Base-by-base conservation (phyloP, 371 early-diverging fungal genomes). In the Nematocida sp. region DNA sequence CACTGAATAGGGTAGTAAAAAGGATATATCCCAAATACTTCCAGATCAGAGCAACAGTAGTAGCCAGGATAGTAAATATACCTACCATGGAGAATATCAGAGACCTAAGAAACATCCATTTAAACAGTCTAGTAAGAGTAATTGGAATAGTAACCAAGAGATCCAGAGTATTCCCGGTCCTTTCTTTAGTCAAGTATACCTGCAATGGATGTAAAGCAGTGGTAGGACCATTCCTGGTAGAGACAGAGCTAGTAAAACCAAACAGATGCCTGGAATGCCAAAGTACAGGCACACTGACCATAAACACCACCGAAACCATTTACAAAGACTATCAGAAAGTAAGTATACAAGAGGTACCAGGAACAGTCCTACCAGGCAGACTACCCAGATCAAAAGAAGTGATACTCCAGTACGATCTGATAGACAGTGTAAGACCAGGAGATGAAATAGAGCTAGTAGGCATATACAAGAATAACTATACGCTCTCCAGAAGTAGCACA, bases 391-490 rank as follows among this genome's bases (percentile, higher is more conserved):
- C 90, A 66, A 88, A 91, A 48, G 96, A 96, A 74, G 90, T 98
- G 1, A 87, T 96, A 53, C 85, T 95, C 74, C 83, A 92, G 53
- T 90, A 92, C 89, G 98, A 98, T 83, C 86, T 99, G 60, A 93
- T 96, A 63, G 97, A 97, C 85, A 86, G 86, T 53, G 95, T 90
- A 34, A 88, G 92, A 63, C 98, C 98, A 38, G 97, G 99, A 52
- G 97, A 96, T 79, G 95, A 95, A 79, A 87, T 99, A 53, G 92
- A 95, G 83, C 87, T 99, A 31, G 91, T 88, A n/a, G 99, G 97
- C 63, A 86, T 94, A 41, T 99, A 96, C 81, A 86, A 90, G 52
- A 94, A 96, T 85, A 93, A 89, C 82, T 91, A 90, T 0, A 85
- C 94, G 47, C 94, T 93, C 25, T n/a, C 41, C 5, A 90, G 89